Evolutionary conservation across 1,284 basidiomycete species (phyloP), one percentile per base, ranked within the genome.

Genomic region (Coriolopsis trogii): DNA sequence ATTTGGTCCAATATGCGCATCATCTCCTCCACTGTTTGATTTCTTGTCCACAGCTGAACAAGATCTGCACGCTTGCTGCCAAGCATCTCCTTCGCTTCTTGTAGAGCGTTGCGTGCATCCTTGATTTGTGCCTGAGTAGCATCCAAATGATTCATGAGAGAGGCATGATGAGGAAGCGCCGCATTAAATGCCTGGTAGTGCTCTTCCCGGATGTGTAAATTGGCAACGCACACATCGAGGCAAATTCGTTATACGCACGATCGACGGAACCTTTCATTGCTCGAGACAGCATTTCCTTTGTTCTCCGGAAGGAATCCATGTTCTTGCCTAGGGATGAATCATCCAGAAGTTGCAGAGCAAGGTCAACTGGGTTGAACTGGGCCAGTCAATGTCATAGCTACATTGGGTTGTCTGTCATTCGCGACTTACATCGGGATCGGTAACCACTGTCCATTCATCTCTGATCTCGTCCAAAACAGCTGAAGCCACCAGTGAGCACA

Each of bases 161-260:
- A 80, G 4, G 89, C 80, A 67, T 98, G 95, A 56, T 93, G 92
- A 2, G 94, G 92, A 10, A 98, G 76, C 0, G 93, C 87, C 25
- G 91, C 87, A 29, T 93, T 93, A 68, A 97, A 98, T 0, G 93
- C 87, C 70, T 95, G 87, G 66, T 95, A 96, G 66, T 96, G 88
- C 61, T 88, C 89, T 87, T 16, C n/a, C 7, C 6, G n/a, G n/a
- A 16, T 16, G n/a, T 18, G n/a, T 12, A 15, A 12, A 31, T 34
- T 10, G n/a, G 13, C n/a, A 16, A 13, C 16, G 4, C 2, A 8
- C 7, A 9, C 29, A 34, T 20, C 3, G 34, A 8, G 24, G 16
- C 10, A 16, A 20, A 28, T 18, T 30, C 42, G n/a, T 30, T 51
- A 56, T 9, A 79, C 87, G 63, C 67, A 91, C 91, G 87, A 62